Conservation (phyloP, 2,329 filamentous ascomycete genomes). For the Neurospora sp. region DNA sequence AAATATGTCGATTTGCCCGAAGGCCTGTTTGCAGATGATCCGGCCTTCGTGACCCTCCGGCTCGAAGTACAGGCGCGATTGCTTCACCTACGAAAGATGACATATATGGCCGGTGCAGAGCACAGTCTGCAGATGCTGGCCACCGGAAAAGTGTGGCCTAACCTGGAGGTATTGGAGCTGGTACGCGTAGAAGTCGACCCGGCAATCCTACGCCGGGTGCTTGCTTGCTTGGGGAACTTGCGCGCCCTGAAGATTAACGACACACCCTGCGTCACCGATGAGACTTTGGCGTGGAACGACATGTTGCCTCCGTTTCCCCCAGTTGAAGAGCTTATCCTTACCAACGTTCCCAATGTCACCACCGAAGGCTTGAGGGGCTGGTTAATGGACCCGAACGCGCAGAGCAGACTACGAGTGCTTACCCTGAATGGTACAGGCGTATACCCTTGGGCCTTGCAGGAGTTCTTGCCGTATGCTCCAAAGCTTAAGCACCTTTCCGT, state of each 20-base stretch:
- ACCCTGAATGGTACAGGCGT: conserved; percentile 65
- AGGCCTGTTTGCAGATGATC: conserved; percentile 75
- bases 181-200: conserved; percentile 60
- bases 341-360: conserved; percentile 62
- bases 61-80: conserved; percentile 79
- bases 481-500: conserved; percentile 47
- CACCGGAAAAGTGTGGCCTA: conserved; percentile 54
- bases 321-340: conserved; percentile 62
- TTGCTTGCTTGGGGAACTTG: conserved; percentile 57
- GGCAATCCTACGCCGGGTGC: conserved; percentile 56
- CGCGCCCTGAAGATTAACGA: conserved; percentile 66
- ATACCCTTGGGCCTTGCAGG: conserved; percentile 48
- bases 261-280: conserved; percentile 62
- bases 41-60: conserved; percentile 62
- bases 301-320: conserved; percentile 64
- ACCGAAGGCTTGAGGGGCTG: conserved; percentile 60
- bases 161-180: conserved; percentile 65
- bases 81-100: conserved; percentile 80
- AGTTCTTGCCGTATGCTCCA: conserved; percentile 47
- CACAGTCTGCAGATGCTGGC: conserved; percentile 62
- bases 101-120: conserved; percentile 70
- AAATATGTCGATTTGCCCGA: conserved; percentile 86
- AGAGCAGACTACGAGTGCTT: conserved; percentile 53
- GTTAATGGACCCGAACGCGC: conserved; percentile 50
- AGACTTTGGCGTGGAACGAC: conserved; percentile 58